Percentiles rank a stretch among this genome's conserved stretches.
Evolutionary conservation across 441 rosid genomes (phyloP).

Genomic region (Adansonia gregorii): DNA sequence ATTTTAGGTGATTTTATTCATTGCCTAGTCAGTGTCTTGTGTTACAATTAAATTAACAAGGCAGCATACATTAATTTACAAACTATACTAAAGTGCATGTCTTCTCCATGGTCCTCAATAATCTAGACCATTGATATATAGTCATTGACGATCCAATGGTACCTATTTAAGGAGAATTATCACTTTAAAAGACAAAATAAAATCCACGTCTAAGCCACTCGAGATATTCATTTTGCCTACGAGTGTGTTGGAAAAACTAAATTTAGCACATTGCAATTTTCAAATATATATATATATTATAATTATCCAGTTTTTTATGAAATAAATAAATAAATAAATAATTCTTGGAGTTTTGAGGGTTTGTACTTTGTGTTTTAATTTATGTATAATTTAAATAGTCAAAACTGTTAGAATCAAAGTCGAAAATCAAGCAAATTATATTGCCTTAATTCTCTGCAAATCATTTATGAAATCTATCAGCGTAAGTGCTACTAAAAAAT

Average conservation of each 20-base stretch:
- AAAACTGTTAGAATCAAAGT: conserved; percentile 34
- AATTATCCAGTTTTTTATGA: not conserved
- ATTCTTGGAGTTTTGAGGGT: not conserved
- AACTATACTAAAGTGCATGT: conserved; percentile 5
- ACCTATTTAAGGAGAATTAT: conserved; percentile 17
- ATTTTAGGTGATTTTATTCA: not conserved
- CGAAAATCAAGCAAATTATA: conserved; percentile 40
- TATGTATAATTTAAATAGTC: conserved; percentile 25
- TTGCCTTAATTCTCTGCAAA: conserved; percentile 35
- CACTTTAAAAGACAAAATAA: conserved; percentile 24
- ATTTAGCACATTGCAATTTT: conserved; percentile 37
- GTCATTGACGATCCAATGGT: conserved; percentile 32
- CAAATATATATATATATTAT: conserved; percentile 18
- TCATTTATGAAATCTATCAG: conserved; percentile 25
- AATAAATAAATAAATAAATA: not conserved
- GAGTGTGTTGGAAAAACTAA: conserved; percentile 33
- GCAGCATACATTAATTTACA: not conserved
- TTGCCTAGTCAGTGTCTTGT: not conserved
- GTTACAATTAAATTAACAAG: not conserved
- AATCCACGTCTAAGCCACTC: conserved; percentile 20
- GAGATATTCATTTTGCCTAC: conserved; percentile 25
- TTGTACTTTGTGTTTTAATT: not conserved
- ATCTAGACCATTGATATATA: not conserved
- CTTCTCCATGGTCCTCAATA: conserved; percentile 11
- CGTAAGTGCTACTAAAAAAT: not conserved